These are phyloP conservation scores for Colletotrichum eleusines DNA, from an alignment of 2,329 filamentous ascomycete genomes.

Conservation along the genomic window DNA sequence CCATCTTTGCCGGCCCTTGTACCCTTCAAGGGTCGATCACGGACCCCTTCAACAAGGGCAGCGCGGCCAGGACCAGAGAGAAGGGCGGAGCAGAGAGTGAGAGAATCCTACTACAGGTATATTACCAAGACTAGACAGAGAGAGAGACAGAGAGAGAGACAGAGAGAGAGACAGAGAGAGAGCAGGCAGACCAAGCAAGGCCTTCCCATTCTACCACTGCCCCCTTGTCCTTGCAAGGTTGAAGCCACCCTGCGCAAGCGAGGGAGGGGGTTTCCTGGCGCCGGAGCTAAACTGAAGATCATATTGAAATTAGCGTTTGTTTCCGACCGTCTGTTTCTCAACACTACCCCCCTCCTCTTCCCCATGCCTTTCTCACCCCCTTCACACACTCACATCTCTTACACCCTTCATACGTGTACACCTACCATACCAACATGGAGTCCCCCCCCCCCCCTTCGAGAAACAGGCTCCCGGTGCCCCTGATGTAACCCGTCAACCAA, in stretches of 20 bases:
- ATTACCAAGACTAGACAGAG: too few species aligned
- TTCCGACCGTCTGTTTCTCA: constrained; percentile 42
- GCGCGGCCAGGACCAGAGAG: constrained; percentile 28
- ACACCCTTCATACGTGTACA: neutral
- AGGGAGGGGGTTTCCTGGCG: constrained; percentile 43
- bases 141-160: too few species aligned
- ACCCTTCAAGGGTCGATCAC: constrained; percentile 41
- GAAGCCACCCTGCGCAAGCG: constrained; percentile 43
- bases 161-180: too few species aligned
- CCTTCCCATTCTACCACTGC: neutral
- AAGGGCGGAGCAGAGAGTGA: constrained; percentile 20
- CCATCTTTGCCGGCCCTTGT: constrained; percentile 32
- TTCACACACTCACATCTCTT: too few species aligned
- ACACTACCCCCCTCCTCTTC: neutral
- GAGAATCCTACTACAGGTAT: constrained; percentile 28
- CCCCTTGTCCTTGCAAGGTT: constrained; percentile 35
- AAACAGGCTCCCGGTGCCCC: constrained; percentile 35
- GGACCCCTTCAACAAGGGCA: constrained; percentile 38
- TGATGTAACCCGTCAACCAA: constrained; percentile 3
- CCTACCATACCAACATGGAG: constrained; percentile 34
- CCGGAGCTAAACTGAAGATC: constrained; percentile 41
- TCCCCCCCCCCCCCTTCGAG: constrained; percentile 10
- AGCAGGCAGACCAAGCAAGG: constrained; percentile 4
- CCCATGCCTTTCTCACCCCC: constrained; percentile 4
- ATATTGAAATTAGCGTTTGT: constrained; percentile 43